Percentiles rank a stretch among this genome's conserved stretches.
Evolutionary conservation across 2,329 filamentous ascomycete species (phyloP).

Genomic region (Apiospora marii): DNA sequence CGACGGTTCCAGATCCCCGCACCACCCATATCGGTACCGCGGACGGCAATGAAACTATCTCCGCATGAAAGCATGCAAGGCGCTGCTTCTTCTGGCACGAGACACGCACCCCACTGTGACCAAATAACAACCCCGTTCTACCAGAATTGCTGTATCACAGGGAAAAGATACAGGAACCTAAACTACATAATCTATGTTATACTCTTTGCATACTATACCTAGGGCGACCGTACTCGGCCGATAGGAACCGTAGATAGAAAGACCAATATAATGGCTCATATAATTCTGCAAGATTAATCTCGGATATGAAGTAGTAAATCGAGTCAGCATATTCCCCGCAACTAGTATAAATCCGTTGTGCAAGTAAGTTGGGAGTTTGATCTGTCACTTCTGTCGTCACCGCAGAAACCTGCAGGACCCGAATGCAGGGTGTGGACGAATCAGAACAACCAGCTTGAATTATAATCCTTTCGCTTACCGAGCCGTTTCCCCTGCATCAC

Average conservation of each 20-base stretch:
- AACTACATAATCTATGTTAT: background rate
- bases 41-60: background rate
- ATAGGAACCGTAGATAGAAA: background rate
- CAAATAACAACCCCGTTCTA: background rate
- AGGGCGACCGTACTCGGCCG: background rate
- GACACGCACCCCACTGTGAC: background rate
- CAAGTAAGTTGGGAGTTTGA: background rate
- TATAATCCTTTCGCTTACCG: background rate
- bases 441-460: background rate
- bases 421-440: background rate
- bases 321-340: background rate
- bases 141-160: background rate
- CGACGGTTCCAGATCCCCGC: constrained; percentile 1
- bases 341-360: background rate
- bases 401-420: background rate
- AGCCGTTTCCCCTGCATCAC: background rate
- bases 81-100: background rate
- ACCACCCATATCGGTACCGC: background rate
- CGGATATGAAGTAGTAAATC: background rate
- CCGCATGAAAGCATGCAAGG: background rate
- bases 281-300: background rate
- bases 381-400: background rate
- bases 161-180: background rate
- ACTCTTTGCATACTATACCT: background rate
- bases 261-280: background rate